Percentiles rank a stretch among this genome's conserved stretches.
Conservation (phyloP, 139 green algal species). For the Asterochloris sp. region DNA sequence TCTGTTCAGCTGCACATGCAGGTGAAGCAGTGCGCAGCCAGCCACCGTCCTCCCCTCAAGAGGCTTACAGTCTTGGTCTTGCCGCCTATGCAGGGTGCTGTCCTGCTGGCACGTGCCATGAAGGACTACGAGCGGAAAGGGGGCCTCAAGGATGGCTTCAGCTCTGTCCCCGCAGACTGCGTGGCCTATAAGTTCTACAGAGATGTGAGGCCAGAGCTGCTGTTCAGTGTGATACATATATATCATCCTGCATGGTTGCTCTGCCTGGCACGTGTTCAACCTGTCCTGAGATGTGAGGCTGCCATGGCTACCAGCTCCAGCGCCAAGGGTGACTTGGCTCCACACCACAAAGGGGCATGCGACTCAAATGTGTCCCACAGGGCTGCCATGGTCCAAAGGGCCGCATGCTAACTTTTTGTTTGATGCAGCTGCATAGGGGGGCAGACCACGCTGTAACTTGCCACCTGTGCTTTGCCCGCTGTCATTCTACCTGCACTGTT, state of each 20-base stretch:
- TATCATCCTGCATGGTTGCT: background rate
- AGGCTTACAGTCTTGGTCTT: background rate
- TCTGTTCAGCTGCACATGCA: background rate
- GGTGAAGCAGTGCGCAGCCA: background rate
- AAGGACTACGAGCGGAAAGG: conserved; percentile 75
- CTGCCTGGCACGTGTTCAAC: background rate
- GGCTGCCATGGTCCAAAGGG: no score
- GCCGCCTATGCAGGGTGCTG: conserved; percentile 27
- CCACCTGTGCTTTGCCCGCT: background rate
- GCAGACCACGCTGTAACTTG: background rate
- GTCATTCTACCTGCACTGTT: background rate
- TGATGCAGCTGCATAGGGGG: background rate
- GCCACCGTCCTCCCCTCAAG: background rate
- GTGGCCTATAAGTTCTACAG: conserved; percentile 83
- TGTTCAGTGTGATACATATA: background rate
- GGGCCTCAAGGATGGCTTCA: conserved; percentile 56
- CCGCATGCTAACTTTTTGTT: background rate
- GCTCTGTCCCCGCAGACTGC: conserved; percentile 56
- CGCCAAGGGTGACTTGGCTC: background rate
- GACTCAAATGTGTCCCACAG: background rate
- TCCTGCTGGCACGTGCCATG: conserved; percentile 59
- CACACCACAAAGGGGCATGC: background rate
- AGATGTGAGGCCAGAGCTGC: conserved; percentile 48
- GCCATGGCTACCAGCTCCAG: background rate
- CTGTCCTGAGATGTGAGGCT: background rate